Percentiles rank a stretch among this genome's conserved stretches.
Conservation (phyloP, 768 basidiomycete species). For the Harrya chromipes region DNA sequence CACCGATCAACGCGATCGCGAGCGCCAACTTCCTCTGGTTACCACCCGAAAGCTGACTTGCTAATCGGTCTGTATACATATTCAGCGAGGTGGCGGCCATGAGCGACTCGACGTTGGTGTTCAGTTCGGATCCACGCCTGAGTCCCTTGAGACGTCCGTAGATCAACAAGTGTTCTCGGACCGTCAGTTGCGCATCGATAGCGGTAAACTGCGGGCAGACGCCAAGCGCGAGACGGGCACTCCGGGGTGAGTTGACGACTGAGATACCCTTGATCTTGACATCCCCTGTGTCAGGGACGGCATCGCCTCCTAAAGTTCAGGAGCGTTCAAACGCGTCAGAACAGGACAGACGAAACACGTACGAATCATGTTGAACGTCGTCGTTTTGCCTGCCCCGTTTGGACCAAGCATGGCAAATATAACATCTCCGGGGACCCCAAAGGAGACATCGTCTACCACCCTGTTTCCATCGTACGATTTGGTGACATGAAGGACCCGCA, state of each 20-base stretch:
- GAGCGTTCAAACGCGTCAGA: neutral
- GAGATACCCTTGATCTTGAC: slow-evolving; percentile 65
- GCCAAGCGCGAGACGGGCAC: slow-evolving; percentile 66
- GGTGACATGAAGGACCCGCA: slow-evolving; percentile 60
- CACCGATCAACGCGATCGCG: slow-evolving; percentile 73
- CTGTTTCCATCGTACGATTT: slow-evolving; percentile 55
- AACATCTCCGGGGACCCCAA: slow-evolving; percentile 60
- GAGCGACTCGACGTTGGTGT: slow-evolving; percentile 52
- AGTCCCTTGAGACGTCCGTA: slow-evolving; percentile 77
- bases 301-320: slow-evolving; percentile 54
- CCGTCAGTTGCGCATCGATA: slow-evolving; percentile 74
- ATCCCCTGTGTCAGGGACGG: slow-evolving; percentile 66
- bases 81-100: slow-evolving; percentile 56
- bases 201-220: slow-evolving; percentile 86
- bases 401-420: slow-evolving; percentile 76
- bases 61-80: slow-evolving; percentile 65
- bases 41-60: slow-evolving; percentile 73
- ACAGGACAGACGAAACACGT: slow-evolving; percentile 22
- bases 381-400: slow-evolving; percentile 83
- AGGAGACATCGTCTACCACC: slow-evolving; percentile 72
- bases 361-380: slow-evolving; percentile 80
- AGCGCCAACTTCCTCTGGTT: slow-evolving; percentile 76
- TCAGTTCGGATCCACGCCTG: slow-evolving; percentile 43
- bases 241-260: slow-evolving; percentile 58
- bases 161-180: slow-evolving; percentile 69